Evolutionary conservation across 2,329 filamentous ascomycete species (phyloP), one percentile per base, ranked within the genome.

Genomic region (Trichoderma aggressivum): DNA sequence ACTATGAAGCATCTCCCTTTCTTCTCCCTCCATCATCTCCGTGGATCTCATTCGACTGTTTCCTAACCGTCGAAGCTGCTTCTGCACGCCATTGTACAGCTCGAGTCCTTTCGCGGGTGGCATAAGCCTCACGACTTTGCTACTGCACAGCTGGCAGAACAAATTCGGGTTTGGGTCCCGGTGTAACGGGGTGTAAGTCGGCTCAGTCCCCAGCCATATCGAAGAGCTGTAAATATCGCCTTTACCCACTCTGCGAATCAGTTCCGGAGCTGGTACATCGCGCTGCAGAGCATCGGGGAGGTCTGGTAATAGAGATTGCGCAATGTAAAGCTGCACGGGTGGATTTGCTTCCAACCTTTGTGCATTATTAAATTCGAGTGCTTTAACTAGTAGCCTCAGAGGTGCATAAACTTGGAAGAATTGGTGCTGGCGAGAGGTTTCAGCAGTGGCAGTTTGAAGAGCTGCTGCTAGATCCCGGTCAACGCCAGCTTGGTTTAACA

Each of bases 151-250:
- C 80, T 99, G 96, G 59, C 93, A 89, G 79, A 98, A 97, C 0
- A 98, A 77, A 78, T 99, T 99, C 0, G 94, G 94, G 76, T 98
- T 98, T 0, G 96, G 96, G 77, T 99, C 96, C 69, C 92, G 89
- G 80, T 99, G 96, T 3, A 97, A 84, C 4, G 96, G 94, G 0
- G 96, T 98, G 75, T 94, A 94, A 0, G 94, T 98, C 0, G 94
- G 94, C 50, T 94, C 89, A 16, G 91, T 84, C 1, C 96, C 96
- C 14, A 98, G 86, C 95, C 95, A 99, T 56, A 98, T 84, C 75
- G 92, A 97, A 0, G 92, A 91, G 75, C 87, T 88, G 79, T 98
- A 98, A n/a, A 98, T 82, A 79, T 98, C 94, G 3, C 93, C 94
- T 75, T 88, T 91, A 0, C 92, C 92, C 1, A 88, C 86, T 7